Conservation (phyloP, 2,329 filamentous ascomycete species). For the Bipolaris zeicola region DNA sequence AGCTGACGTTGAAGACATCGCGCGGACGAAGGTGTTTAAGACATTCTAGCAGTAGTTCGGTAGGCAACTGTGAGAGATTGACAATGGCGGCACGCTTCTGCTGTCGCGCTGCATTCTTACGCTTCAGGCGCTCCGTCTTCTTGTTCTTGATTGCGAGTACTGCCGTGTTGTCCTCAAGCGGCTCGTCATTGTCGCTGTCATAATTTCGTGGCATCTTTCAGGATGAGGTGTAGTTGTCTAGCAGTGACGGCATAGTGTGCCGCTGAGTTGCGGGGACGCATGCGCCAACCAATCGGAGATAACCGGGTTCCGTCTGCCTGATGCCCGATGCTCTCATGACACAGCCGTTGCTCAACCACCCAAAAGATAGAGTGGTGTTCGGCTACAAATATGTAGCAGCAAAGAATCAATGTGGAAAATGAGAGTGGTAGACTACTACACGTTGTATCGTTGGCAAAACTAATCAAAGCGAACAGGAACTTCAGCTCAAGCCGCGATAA, state of each 20-base stretch:
- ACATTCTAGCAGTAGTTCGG: constrained; percentile 59
- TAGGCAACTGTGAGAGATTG: constrained; percentile 56
- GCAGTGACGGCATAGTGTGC: constrained; percentile 10
- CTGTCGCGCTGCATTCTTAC: constrained; percentile 43
- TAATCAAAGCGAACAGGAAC: no score
- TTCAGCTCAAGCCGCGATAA: no score
- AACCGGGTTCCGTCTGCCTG: constrained; percentile 7
- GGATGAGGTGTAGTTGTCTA: constrained; percentile 1
- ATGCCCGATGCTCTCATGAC: constrained; percentile 1
- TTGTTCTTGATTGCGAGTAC: constrained; percentile 58
- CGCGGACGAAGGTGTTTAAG: constrained; percentile 56
- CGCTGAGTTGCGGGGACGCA: constrained; percentile 13
- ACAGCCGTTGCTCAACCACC: background rate
- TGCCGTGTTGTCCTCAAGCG: constrained; percentile 58
- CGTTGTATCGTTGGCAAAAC: no score
- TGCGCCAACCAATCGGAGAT: constrained; percentile 12
- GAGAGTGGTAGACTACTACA: no score
- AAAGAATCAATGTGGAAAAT: no score
- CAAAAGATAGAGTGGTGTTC: no score
- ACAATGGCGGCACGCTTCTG: constrained; percentile 38
- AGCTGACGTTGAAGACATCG: constrained; percentile 57
- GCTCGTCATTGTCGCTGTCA: constrained; percentile 46
- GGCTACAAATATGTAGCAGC: no score
- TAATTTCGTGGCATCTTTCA: constrained; percentile 31
- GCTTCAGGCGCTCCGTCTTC: constrained; percentile 57